Base-by-base conservation (phyloP, 78 protist genomes). In the Paulinella micropora region DNA sequence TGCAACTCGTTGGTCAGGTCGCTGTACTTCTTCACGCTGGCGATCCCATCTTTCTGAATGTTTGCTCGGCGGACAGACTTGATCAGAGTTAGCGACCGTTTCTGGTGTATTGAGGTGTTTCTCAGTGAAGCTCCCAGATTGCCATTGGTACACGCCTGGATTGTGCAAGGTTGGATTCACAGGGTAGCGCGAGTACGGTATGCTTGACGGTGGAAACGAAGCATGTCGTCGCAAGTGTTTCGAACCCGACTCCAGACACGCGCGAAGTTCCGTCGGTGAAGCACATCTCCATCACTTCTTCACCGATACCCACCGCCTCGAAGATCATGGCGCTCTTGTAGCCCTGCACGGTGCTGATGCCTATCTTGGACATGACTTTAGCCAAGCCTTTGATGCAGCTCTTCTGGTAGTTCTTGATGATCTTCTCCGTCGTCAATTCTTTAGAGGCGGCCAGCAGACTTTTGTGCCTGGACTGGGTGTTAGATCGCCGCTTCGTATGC, bases 251-350 rank as follows among this genome's bases (percentile, higher is more conserved):
- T 1, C 96, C 97, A 3, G 91, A 88, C 39, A 95, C 89, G 81
- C 96, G 94, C 9, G 93, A 84, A 2, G 95, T 88, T 0, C 94
- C 86, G 73, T 94, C 93, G 37, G 67, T 83, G 91, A 95, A 94
- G 86, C 95, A 91, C 39, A 34, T 39, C 90, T 91, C 87, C 15
- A 95, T 87, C n/a, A 93, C 93, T 37, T 88, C 79, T 37, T 35
- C 37, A 38, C 92, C 94, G 31, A 95, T 0, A 26, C 97, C 97
- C 36, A 95, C 85, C 32, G 95, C 95, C 94, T 95, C 97, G 90
- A 95, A 95, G 79, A 95, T 93, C 92, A 94, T 96, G 2, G 97
- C 97, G 79, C 96, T 96, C 41, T 92, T 87, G 95, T 94, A 95
- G 29, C 91, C 39, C 81, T 91, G 38, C 37, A 95, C 93, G 31